phyloP scores from a whole-genome alignment of 2,329 filamentous ascomycete species.

The Aspergillus sergii region DNA sequence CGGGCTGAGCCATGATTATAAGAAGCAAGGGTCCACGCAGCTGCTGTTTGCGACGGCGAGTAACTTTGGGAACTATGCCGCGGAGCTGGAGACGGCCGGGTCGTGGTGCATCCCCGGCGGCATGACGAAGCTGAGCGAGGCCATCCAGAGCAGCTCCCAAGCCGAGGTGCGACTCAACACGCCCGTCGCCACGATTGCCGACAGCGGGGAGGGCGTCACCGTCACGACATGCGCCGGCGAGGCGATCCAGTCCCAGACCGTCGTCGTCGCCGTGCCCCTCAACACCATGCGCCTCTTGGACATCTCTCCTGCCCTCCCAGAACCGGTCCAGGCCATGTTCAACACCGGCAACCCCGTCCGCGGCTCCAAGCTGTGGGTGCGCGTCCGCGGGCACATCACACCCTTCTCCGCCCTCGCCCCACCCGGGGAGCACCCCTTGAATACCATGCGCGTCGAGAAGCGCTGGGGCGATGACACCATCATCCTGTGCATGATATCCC shows the following conservation, averaged over 20 bases:
- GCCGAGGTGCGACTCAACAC: conserved; percentile 8
- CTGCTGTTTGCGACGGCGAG: conserved; percentile 15
- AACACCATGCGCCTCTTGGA: conserved; percentile 9
- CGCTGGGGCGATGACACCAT: conserved; percentile 16
- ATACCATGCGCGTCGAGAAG: conserved; percentile 12
- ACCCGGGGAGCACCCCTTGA: conserved; percentile 14
- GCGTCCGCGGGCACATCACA: conserved; percentile 11
- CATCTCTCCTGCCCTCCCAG: conserved; percentile 5
- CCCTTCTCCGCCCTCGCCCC: conserved; percentile 15
- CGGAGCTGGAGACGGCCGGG: conserved; percentile 12
- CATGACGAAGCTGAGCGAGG: conserved; percentile 3
- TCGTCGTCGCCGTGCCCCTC: conserved; percentile 4
- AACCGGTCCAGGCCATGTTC: not conserved
- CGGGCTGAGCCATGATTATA: conserved; percentile 14
- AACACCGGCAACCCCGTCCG: conserved; percentile 13
- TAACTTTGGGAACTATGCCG: conserved; percentile 12
- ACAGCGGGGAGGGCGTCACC: conserved; percentile 2
- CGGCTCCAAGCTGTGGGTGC: too few species aligned
- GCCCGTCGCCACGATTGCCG: not conserved
- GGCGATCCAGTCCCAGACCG: not conserved
- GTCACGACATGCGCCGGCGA: conserved; percentile 10
- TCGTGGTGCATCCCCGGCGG: conserved; percentile 9
- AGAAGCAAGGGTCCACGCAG: conserved; percentile 17
- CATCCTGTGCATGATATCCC: conserved; percentile 17
- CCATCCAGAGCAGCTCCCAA: conserved; percentile 6